These are phyloP conservation scores for Wallacemonas sp. DNA, from an alignment of 208 protist genomes.

Conservation along the genomic window DNA sequence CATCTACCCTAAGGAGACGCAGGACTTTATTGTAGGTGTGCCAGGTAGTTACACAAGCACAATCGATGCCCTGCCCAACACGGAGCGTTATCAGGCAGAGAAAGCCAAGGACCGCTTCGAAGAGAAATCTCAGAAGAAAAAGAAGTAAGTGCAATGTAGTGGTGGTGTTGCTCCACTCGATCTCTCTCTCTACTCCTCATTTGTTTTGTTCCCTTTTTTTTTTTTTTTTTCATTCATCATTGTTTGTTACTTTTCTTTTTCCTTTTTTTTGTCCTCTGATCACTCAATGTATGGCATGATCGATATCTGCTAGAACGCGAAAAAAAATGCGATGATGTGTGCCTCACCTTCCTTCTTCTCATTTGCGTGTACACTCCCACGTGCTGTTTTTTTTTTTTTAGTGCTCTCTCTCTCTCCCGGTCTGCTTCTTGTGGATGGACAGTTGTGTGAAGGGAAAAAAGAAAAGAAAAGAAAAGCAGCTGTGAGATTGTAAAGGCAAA, in stretches of 20 bases:
- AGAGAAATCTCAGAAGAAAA: conserved; percentile 24
- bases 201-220: neutral
- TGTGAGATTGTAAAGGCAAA: no score
- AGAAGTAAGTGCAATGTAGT: conserved; percentile 10
- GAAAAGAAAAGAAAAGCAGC: conserved; percentile 2
- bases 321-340: neutral
- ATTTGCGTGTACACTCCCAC: neutral
- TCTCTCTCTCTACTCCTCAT: neutral
- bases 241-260: conserved; percentile 18
- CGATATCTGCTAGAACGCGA: neutral
- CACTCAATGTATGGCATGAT: neutral
- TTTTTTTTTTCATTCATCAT: neutral
- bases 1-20: conserved; percentile 71
- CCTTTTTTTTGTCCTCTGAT: neutral
- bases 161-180: neutral
- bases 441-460: conserved; percentile 12
- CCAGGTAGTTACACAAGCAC: conserved; percentile 76
- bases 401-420: no score
- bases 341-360: neutral
- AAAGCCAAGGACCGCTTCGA: conserved; percentile 46
- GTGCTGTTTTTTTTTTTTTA: no score
- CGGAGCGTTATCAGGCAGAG: conserved; percentile 62
- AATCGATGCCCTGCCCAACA: conserved; percentile 52
- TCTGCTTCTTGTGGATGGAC: conserved; percentile 5
- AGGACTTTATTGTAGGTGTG: conserved; percentile 68